phyloP scores from a whole-genome alignment of 129 eudicot genomes.

The Lactuca sativa region DNA sequence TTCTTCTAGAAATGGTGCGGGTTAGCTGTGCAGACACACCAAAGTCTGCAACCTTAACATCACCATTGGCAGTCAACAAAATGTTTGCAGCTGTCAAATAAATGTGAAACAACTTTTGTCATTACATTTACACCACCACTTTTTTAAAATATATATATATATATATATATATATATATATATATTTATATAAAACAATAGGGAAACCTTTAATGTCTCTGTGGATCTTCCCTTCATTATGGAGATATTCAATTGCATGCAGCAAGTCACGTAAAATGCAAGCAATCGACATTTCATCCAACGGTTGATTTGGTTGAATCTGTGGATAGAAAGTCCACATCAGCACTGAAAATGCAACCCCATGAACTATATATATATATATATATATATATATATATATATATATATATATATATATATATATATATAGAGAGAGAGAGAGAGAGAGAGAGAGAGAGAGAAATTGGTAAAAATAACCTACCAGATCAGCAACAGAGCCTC shows the following conservation, averaged over 20 bases:
- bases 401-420: too few relatives aligned
- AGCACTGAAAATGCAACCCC: neutral
- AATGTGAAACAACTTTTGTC: slow-evolving; percentile 21
- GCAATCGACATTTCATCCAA: slow-evolving; percentile 93
- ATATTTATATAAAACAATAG: too few relatives aligned
- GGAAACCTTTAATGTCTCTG: slow-evolving; percentile 88
- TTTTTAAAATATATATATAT: slow-evolving; percentile 3
- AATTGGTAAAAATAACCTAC: slow-evolving; percentile 50
- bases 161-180: too few relatives aligned
- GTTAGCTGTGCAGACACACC: slow-evolving; percentile 96
- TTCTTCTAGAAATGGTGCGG: slow-evolving; percentile 88
- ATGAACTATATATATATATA: slow-evolving; percentile 1
- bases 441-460: too few relatives aligned
- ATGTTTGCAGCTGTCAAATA: slow-evolving; percentile 93
- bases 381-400: too few relatives aligned
- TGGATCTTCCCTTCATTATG: slow-evolving; percentile 97
- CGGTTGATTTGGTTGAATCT: slow-evolving; percentile 94
- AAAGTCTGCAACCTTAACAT: slow-evolving; percentile 99
- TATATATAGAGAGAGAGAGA: too few relatives aligned
- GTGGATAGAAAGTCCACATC: slow-evolving; percentile 31
- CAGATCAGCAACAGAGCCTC: slow-evolving; percentile 98
- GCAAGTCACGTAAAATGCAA: slow-evolving; percentile 86
- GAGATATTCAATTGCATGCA: slow-evolving; percentile 93
- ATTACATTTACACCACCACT: slow-evolving; percentile 28
- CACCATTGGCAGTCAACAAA: slow-evolving; percentile 88